Evolutionary conservation across 768 basidiomycete genomes (phyloP).

Genomic region (Lactifluus piperatus): DNA sequence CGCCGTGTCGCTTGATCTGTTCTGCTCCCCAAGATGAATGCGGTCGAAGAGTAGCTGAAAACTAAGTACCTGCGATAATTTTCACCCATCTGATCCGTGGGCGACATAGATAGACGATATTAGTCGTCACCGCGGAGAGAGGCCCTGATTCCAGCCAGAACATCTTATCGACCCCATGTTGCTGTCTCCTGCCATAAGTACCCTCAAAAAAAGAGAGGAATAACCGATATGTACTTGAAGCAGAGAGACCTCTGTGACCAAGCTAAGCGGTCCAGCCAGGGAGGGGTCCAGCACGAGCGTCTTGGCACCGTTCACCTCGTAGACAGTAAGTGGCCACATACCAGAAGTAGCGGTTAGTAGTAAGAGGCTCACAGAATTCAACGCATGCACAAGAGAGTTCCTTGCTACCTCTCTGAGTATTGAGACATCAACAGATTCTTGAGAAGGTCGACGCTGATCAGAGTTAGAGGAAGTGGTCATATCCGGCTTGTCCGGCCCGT

Average conservation of each 20-base stretch:
- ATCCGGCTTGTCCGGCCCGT: conserved; percentile 1
- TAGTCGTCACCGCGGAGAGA: conserved; percentile 71
- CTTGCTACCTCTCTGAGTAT: conserved; percentile 70
- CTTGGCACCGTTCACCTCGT: conserved; percentile 85
- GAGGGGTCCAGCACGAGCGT: conserved; percentile 89
- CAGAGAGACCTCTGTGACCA: conserved; percentile 89
- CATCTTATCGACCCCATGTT: conserved; percentile 99
- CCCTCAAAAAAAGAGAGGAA: background rate
- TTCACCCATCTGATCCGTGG: conserved; percentile 79
- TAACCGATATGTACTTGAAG: conserved; percentile 56
- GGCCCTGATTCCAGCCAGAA: conserved; percentile 96
- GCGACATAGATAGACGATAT: conserved; percentile 88
- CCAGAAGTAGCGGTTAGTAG: background rate
- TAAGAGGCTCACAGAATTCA: conserved; percentile 56
- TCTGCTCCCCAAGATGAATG: conserved; percentile 45
- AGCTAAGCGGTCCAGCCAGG: conserved; percentile 83
- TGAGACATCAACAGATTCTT: conserved; percentile 46
- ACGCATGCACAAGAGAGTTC: conserved; percentile 72
- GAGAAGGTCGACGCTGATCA: conserved; percentile 28
- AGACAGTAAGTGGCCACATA: background rate
- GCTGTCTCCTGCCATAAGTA: conserved; percentile 38
- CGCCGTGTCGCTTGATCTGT: conserved; percentile 79
- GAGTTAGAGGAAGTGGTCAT: conserved; percentile 25
- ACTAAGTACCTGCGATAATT: conserved; percentile 77
- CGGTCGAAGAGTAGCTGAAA: background rate